phyloP scores from a whole-genome alignment of 768 basidiomycete species.

The Hericium alpestre region DNA sequence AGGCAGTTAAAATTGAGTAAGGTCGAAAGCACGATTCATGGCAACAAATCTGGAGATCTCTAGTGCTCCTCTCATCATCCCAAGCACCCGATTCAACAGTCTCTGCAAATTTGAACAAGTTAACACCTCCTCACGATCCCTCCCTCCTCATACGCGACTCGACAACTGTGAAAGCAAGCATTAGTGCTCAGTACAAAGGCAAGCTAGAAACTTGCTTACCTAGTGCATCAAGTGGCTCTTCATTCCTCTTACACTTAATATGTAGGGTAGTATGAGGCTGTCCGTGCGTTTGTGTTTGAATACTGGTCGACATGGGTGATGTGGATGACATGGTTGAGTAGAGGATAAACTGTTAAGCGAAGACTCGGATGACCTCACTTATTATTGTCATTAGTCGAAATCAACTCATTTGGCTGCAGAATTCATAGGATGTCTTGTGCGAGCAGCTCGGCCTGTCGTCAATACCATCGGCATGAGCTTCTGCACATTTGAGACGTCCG shows the following conservation, averaged over 20 bases:
- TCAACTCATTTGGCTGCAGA: too few species aligned
- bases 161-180: conserved; percentile 33
- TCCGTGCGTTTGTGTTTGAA: background rate
- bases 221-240: conserved; percentile 74
- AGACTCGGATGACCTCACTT: too few species aligned
- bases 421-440: too few species aligned
- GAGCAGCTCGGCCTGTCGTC: too few species aligned
- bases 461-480: too few species aligned
- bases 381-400: too few species aligned
- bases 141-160: conserved; percentile 53
- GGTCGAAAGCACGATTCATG: background rate
- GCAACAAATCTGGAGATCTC: conserved; percentile 46
- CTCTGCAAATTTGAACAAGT: conserved; percentile 72
- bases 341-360: too few species aligned
- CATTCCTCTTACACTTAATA: conserved; percentile 74
- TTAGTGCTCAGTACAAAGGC: conserved; percentile 1
- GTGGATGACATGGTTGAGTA: too few species aligned
- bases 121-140: conserved; percentile 43
- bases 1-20: background rate
- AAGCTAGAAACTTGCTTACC: conserved; percentile 30
- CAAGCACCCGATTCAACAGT: conserved; percentile 64
- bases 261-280: conserved; percentile 61
- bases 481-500: too few species aligned
- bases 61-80: conserved; percentile 47
- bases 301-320: too few species aligned